phyloP scores from a whole-genome alignment of 768 basidiomycete genomes.

The Panus rudis region DNA sequence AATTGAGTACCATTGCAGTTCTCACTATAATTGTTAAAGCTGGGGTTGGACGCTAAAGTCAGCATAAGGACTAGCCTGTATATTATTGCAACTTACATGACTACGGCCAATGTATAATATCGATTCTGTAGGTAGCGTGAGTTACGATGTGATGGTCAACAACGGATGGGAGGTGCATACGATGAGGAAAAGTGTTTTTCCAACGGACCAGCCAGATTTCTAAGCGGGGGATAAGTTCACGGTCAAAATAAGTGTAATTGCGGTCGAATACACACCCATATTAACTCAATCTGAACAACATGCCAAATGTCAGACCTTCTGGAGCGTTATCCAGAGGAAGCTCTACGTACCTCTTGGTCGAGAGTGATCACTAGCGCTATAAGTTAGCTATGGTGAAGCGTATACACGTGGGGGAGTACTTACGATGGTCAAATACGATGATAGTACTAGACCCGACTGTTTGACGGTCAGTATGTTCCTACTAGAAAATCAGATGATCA shows the following conservation, averaged over 20 bases:
- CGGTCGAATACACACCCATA: conserved; percentile 38
- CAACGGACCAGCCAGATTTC: conserved; percentile 50
- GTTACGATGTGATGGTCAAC: not conserved
- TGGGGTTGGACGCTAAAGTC: conserved; percentile 14
- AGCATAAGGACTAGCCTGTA: too few relatives aligned
- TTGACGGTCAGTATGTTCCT: not conserved
- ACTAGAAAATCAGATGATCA: not conserved
- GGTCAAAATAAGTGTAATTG: not conserved
- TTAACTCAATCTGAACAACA: conserved; percentile 37
- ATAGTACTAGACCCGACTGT: conserved; percentile 46
- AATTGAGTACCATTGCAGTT: not conserved
- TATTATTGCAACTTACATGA: conserved; percentile 47
- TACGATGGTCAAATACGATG: conserved; percentile 49
- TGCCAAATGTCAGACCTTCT: conserved; percentile 4
- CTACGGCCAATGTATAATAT: conserved; percentile 45
- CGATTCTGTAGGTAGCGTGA: conserved; percentile 38
- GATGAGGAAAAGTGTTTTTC: conserved; percentile 47
- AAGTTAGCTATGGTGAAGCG: not conserved
- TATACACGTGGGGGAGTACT: conserved; percentile 15
- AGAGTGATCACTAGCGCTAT: conserved; percentile 38
- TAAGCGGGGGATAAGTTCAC: conserved; percentile 15
- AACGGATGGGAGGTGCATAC: conserved; percentile 25
- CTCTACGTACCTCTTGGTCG: conserved; percentile 39
- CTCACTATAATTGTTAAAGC: conserved; percentile 51
- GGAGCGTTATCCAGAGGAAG: not conserved